Conservation (phyloP, 306 rosid species). For the Cucurbita argyrosperma region DNA sequence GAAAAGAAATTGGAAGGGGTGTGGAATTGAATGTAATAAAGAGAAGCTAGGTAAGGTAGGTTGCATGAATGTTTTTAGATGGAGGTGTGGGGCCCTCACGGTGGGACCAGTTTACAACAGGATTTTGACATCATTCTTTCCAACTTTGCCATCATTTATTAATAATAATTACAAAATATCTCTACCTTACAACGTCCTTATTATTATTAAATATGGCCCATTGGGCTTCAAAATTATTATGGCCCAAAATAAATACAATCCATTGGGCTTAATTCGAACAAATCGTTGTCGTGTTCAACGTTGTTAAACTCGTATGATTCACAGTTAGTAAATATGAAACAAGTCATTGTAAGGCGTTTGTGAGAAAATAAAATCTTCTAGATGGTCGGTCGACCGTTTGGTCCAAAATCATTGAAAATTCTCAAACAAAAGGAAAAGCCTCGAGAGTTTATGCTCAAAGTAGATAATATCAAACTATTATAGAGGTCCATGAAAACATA, state of each 20-base stretch:
- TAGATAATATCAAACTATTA: too few species aligned
- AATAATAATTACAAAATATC: not conserved
- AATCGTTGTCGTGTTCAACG: not conserved
- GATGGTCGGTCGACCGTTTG: too few species aligned
- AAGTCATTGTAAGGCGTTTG: too few species aligned
- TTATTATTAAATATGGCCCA: not conserved
- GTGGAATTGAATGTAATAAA: not conserved
- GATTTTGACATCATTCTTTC: not conserved
- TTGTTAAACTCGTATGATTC: not conserved
- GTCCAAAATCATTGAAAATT: too few species aligned
- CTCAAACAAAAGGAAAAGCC: too few species aligned
- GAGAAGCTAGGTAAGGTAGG: constrained; percentile 6
- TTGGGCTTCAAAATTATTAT: not conserved
- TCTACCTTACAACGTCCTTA: not conserved
- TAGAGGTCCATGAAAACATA: constrained; percentile 28
- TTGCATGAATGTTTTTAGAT: not conserved
- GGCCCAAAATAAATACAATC: not conserved
- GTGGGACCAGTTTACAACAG: not conserved
- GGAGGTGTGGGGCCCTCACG: not conserved
- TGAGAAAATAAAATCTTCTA: too few species aligned
- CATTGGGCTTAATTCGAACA: not conserved
- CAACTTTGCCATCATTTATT: not conserved
- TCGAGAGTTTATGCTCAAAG: too few species aligned
- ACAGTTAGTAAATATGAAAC: too few species aligned
- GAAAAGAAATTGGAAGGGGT: not conserved